Conservation (phyloP, 805 yeast genomes). For the Kluyveromyces siamensis region DNA sequence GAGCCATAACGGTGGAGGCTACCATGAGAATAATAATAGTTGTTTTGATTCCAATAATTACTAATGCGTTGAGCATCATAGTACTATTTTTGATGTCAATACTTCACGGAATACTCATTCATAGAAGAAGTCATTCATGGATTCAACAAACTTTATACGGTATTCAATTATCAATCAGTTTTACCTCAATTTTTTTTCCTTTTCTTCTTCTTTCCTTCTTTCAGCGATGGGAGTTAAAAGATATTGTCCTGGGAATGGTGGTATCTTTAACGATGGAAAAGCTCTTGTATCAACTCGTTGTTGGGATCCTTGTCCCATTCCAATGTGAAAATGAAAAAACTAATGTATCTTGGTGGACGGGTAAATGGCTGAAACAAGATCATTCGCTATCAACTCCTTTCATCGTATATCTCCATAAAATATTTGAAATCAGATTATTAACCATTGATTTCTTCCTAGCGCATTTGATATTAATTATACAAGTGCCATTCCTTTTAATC, state of each 20-base stretch:
- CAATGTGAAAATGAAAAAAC: conserved; percentile 47
- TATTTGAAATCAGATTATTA: conserved; percentile 48
- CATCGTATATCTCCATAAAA: conserved; percentile 49
- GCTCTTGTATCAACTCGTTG: conserved; percentile 38
- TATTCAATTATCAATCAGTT: conserved; percentile 14
- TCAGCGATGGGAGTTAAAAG: conserved; percentile 37
- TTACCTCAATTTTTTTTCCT: conserved; percentile 45
- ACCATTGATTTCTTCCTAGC: conserved; percentile 45
- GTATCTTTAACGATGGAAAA: conserved; percentile 40
- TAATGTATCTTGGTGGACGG: conserved; percentile 65
- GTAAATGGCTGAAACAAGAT: conserved; percentile 54
- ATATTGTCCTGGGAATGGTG: conserved; percentile 47
- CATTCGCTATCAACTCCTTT: conserved; percentile 45
- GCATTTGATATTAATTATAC: conserved; percentile 42
- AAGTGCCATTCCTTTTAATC: conserved; percentile 44
- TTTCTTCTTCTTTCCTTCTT: conserved; percentile 34
- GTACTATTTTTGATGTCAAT: conserved; percentile 34
- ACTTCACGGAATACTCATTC: conserved; percentile 28
- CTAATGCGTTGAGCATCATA: conserved; percentile 35
- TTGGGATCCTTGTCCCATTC: conserved; percentile 39
- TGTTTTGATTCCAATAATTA: conserved; percentile 38
- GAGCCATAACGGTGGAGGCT: conserved; percentile 38
- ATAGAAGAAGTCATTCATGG: conserved; percentile 1
- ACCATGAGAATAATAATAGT: conserved; percentile 37
- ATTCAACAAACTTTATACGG: not conserved